Evolutionary conservation across 768 basidiomycete genomes (phyloP).

Genomic region (Russula earlei): DNA sequence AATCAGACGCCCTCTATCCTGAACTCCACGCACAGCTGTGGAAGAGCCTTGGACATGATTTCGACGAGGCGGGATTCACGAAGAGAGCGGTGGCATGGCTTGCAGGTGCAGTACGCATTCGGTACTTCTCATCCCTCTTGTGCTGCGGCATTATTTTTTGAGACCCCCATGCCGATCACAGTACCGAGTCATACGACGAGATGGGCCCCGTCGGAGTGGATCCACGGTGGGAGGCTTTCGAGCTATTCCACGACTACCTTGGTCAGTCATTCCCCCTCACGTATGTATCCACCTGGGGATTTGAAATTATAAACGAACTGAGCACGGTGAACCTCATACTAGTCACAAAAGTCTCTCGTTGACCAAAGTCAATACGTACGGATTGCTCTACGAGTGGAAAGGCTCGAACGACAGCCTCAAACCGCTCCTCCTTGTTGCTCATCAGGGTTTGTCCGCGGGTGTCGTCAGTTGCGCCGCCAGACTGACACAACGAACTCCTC

Average conservation of each 20-base stretch:
- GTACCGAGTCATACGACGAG: conserved; percentile 44
- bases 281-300: conserved; percentile 31
- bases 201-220: conserved; percentile 42
- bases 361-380: conserved; percentile 52
- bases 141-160: background rate
- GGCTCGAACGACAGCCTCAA: conserved; percentile 42
- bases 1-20: conserved; percentile 27
- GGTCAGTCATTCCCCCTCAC: conserved; percentile 50
- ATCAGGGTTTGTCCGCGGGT: conserved; percentile 33
- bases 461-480: conserved; percentile 18
- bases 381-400: conserved; percentile 51
- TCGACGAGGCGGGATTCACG: conserved; percentile 29
- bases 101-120: conserved; percentile 32
- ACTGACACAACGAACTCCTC: too few relatives aligned
- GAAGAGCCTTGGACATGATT: conserved; percentile 24
- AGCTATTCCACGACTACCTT: conserved; percentile 34
- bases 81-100: conserved; percentile 31
- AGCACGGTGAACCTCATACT: background rate
- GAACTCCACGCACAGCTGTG: conserved; percentile 27
- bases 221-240: conserved; percentile 36
- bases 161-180: conserved; percentile 16
- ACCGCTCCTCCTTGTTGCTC: conserved; percentile 44
- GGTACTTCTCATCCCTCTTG: conserved; percentile 19
- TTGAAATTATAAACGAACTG: background rate
- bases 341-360: conserved; percentile 43